phyloP scores from a whole-genome alignment of 805 yeast species.

The Saccharomycopsis olivae region DNA sequence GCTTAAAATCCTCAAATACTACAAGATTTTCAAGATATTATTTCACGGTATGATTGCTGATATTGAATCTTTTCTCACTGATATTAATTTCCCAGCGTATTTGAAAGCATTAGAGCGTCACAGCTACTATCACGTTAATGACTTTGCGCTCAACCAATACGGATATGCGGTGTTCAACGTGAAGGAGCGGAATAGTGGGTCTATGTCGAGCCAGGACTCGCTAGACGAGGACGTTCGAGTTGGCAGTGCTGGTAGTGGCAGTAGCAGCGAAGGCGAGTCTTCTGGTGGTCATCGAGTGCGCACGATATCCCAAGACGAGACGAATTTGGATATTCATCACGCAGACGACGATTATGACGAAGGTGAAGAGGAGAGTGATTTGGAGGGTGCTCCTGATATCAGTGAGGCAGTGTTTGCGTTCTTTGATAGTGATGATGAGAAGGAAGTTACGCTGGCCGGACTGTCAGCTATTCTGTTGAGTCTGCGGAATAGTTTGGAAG shows the following conservation, averaged over 20 bases:
- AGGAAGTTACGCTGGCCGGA: no score
- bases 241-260: no score
- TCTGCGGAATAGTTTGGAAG: not conserved
- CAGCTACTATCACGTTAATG: not conserved
- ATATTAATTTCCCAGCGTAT: constrained; percentile 6
- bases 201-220: not conserved
- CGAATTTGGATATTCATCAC: no score
- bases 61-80: constrained; percentile 12
- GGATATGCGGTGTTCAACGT: not conserved
- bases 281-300: no score
- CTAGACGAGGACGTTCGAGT: no score
- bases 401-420: no score
- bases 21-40: constrained; percentile 14
- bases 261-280: no score
- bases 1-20: constrained; percentile 2
- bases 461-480: no score
- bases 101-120: not conserved
- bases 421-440: constrained; percentile 4
- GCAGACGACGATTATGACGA: no score
- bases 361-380: no score
- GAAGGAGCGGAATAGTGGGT: not conserved
- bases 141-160: not conserved
- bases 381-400: no score
- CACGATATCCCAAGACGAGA: no score
- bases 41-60: constrained; percentile 14